Base-by-base conservation (phyloP, 306 rosid genomes). In the Acacia crassicarpa region DNA sequence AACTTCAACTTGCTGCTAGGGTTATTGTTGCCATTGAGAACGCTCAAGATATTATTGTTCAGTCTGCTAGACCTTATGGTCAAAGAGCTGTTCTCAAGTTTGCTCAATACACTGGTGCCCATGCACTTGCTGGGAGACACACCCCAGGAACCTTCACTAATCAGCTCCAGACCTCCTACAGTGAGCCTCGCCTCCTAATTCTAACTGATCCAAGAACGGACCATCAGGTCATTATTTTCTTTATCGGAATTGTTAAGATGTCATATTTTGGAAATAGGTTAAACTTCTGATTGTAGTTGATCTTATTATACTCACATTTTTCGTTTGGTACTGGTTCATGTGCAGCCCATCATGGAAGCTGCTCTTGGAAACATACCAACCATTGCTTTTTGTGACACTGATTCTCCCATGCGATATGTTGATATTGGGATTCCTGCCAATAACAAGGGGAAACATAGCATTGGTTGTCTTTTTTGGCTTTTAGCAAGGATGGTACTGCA, bases 361-460 rank as follows among this genome's bases (percentile, higher is more conserved):
- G 94, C 98, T 38, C 94, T 93, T 38, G 98, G 98, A 44, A 93
- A 93, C 70, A 93, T 93, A 4, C 98, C 98, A 1, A 91, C 94
- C 1, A 91, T 93, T 66, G 98, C 98, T 13, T 93, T 93, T 54
- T 93, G 98, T 3, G 98, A 93, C 72, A 91, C 98, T 11, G 98
- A 93, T 85, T 91, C 97, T 0, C 97, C 97, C 6, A 93, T 93
- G 98, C 73, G 88, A 16, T 89, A 88, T 80, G 98, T 93, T 81
- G 98, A 93, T 33, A 81, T 93, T 71, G 98, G 98, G 25, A 93
- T 93, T 79, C 98, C 98, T 20, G 93, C 97, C 73, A 93, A 93
- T 56, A 93, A 93, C 78, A 93, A 93, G 91, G 98, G 98, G 10
- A 93, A 93, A 76, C 94, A 93, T 65, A 91, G 97, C 81, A 90